These are phyloP conservation scores for Eutypa lata DNA, from an alignment of 2,329 filamentous ascomycete species.

Conservation along the genomic window DNA sequence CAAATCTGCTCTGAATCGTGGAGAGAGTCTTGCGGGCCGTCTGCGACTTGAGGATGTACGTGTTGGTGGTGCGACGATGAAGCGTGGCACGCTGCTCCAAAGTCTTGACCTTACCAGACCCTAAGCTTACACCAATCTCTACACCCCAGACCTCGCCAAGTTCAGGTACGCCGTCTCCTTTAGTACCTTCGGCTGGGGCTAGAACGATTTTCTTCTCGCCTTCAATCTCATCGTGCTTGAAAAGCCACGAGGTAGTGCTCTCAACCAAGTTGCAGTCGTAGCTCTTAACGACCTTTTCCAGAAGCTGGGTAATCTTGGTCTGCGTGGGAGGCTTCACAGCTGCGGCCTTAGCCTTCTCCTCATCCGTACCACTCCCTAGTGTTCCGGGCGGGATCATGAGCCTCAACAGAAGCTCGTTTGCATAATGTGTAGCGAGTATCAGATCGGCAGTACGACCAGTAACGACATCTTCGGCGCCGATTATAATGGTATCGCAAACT, in stretches of 20 bases:
- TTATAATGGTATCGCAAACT: conserved; percentile 87
- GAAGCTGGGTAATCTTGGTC: conserved; percentile 76
- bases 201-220: conserved; percentile 97
- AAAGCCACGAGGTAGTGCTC: conserved; percentile 96
- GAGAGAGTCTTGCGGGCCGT: conserved; percentile 90
- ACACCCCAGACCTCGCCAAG: conserved; percentile 96
- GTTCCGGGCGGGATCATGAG: conserved; percentile 90
- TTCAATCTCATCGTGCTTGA: conserved; percentile 97
- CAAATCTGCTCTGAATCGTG: conserved; percentile 96
- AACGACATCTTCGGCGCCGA: conserved; percentile 62
- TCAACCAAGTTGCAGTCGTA: conserved; percentile 94
- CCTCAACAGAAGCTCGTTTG: conserved; percentile 89
- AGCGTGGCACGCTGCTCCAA: conserved; percentile 85
- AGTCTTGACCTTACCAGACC: conserved; percentile 91
- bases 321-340: conserved; percentile 81
- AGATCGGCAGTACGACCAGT: conserved; percentile 81
- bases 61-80: conserved; percentile 87
- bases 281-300: conserved; percentile 87
- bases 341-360: conserved; percentile 91
- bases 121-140: conserved; percentile 88
- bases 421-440: conserved; percentile 86
- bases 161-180: conserved; percentile 86
- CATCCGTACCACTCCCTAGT: conserved; percentile 77
- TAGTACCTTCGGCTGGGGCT: conserved; percentile 78
- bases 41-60: conserved; percentile 89